Evolutionary conservation across 257 asterid genomes (phyloP), one percentile per base, ranked within the genome.

Genomic region (Asclepias syriaca): DNA sequence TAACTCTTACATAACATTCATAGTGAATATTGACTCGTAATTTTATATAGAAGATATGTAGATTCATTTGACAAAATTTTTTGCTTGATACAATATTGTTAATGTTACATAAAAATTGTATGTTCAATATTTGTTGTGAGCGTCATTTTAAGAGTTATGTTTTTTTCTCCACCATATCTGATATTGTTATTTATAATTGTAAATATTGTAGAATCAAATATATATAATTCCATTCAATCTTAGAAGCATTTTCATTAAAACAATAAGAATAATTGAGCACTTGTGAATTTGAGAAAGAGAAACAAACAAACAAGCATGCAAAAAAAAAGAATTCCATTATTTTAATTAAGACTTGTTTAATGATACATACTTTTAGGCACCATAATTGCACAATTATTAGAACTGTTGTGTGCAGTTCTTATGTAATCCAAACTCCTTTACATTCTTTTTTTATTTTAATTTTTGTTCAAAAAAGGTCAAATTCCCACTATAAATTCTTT

Each of bases 311-410:
- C 8, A 40, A 40, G 45, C 45, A 40, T 40, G 24, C 22, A 37
- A n/a, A n/a, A n/a, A n/a, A n/a, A 37, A 64, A 37, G 68, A 34
- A 64, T 16, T 22, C 40, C 19, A 46, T 49, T 67, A 67, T 22
- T 67, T 45, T 67, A 67, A 46, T 67, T 43, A 22, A 21, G 43
- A 49, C 61, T 60, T 49, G 70, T 71, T 65, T 65, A 66, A 57
- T 48, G 9, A 39, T 1, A 3, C 32, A 78, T 77, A 78, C 96
- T 89, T 89, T 89, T 87, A 78, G 90, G 81, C 71, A 77, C 84
- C 79, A 91, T 91, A 81, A 91, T 89, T 84, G 89, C 92, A 83
- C 93, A 91, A 91, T 91, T 89, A 91, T 91, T 87, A 75, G 73
- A 77, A 73, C 64, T 49, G 84, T 77, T 81, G 80, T 40, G 9